Conservation (phyloP, 2,329 filamentous ascomycete genomes). For the Hypocreales sp. region DNA sequence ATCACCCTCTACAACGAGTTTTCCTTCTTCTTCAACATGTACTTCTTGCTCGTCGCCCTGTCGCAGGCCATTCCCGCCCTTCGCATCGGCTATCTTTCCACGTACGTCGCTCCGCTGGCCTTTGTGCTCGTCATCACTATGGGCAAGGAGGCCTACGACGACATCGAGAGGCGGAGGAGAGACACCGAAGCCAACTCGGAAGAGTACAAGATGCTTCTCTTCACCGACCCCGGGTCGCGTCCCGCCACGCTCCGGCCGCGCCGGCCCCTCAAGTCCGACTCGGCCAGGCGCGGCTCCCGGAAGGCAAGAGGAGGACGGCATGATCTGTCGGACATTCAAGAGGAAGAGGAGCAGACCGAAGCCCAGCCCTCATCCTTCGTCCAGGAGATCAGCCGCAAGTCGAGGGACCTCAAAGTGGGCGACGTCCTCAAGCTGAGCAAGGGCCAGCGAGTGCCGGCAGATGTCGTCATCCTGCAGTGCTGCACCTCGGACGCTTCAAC, state of each 20-base stretch:
- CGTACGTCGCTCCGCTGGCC: slow-evolving; percentile 80
- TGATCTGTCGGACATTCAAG: slow-evolving; percentile 47
- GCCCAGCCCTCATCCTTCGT: slow-evolving; percentile 31
- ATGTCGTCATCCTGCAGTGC: slow-evolving; percentile 86
- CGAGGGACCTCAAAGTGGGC: slow-evolving; percentile 79
- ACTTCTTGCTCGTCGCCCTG: slow-evolving; percentile 87
- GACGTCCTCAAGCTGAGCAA: slow-evolving; percentile 90
- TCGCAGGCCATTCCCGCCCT: slow-evolving; percentile 84
- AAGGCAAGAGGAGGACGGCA: slow-evolving; percentile 14
- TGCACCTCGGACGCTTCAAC: slow-evolving; percentile 38
- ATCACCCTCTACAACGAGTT: slow-evolving; percentile 96
- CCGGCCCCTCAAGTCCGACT: slow-evolving; percentile 27
- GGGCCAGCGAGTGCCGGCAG: slow-evolving; percentile 84
- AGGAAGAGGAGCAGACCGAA: slow-evolving; percentile 48
- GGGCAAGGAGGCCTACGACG: slow-evolving; percentile 90
- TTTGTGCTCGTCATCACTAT: slow-evolving; percentile 88
- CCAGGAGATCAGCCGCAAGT: slow-evolving; percentile 61
- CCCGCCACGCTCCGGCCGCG: slow-evolving; percentile 22
- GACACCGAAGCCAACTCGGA: slow-evolving; percentile 94
- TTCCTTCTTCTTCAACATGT: slow-evolving; percentile 99
- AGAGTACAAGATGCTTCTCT: slow-evolving; percentile 62
- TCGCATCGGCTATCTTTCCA: slow-evolving; percentile 85
- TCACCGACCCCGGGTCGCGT: slow-evolving; percentile 38
- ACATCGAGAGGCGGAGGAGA: slow-evolving; percentile 69
- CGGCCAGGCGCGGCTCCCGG: slow-evolving; percentile 13